Percentiles rank a stretch among this genome's conserved stretches.
Evolutionary conservation across 1,284 basidiomycete species (phyloP).

Genomic region (Austropuccinia psidii): DNA sequence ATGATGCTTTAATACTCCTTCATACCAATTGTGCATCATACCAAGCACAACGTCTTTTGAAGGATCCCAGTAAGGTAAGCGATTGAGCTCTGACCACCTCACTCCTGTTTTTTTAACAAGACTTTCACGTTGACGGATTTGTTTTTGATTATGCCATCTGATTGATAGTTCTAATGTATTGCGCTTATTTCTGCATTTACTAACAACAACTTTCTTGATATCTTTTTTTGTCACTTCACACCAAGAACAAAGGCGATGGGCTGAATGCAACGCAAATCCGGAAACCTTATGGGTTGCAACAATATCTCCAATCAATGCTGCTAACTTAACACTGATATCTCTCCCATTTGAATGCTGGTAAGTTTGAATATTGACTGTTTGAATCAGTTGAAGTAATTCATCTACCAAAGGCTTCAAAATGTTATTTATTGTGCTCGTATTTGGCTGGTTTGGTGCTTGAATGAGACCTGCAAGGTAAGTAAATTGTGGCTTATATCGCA

Average conservation of each 20-base stretch:
- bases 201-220: too few species aligned
- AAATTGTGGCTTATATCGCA: not conserved
- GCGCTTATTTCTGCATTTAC: too few species aligned
- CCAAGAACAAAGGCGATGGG: not conserved
- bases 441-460: not conserved
- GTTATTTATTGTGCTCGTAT: not conserved
- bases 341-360: not conserved
- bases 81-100: not conserved
- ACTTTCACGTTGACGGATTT: too few species aligned
- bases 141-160: too few species aligned
- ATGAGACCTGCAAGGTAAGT: not conserved
- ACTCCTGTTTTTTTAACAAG: not conserved
- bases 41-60: not conserved
- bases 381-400: not conserved
- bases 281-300: not conserved
- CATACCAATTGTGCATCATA: constrained; percentile 20
- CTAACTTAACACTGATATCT: not conserved
- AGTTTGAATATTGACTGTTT: not conserved
- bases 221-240: not conserved
- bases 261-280: not conserved
- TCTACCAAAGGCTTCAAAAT: not conserved
- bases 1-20: constrained; percentile 18
- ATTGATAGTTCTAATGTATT: too few species aligned
- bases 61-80: constrained; percentile 10
- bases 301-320: not conserved